Evolutionary conservation across 345 rosid genomes (phyloP), one percentile per base, ranked within the genome.

Genomic region (Citrus trifoliata): DNA sequence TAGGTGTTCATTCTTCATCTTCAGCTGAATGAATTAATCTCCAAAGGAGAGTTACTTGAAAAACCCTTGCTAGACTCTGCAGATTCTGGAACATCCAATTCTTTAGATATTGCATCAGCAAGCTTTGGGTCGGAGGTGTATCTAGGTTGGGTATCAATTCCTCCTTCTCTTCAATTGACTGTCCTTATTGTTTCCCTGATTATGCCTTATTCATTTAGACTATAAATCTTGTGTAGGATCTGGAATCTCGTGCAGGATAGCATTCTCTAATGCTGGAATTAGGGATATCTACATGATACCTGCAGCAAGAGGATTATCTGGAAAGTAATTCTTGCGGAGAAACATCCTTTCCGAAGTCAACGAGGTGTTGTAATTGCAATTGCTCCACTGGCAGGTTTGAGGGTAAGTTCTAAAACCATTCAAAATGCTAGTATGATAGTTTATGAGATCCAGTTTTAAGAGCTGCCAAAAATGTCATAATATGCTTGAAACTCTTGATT

Each of bases 81-180:
- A 37, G 86, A 82, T 82, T 80, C 82, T 70, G 85, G 86, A 76
- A 83, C 62, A 78, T 65, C 76, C 72, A 78, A 77, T 75, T 75
- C 79, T 75, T 86, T 86, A 64, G 88, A 90, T 81, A 78, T 69
- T 77, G 83, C 87, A 63, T 85, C 83, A 84, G 88, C 93, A 59
- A 87, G 83, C 83, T 88, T 90, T 85, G 95, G 93, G 51, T 86
- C 91, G 51, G 90, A 92, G 77, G 85, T 92, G 66, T 80, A 84
- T 75, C 78, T 90, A 87, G 93, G 95, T 87, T 18, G 77, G 79
- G 21, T 19, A 27, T 62, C 72, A 61, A 46, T 74, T 67, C 27
- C 58, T 25, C 13, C 14, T 38, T n/a, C 76, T 35, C 65, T 73
- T 71, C 25, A 6, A 48, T 60, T 67, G 25, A 8, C 55, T 14